Evolutionary conservation across 2,329 filamentous ascomycete genomes (phyloP), one percentile per base, ranked within the genome.

Genomic region (Fusarium robinianum): DNA sequence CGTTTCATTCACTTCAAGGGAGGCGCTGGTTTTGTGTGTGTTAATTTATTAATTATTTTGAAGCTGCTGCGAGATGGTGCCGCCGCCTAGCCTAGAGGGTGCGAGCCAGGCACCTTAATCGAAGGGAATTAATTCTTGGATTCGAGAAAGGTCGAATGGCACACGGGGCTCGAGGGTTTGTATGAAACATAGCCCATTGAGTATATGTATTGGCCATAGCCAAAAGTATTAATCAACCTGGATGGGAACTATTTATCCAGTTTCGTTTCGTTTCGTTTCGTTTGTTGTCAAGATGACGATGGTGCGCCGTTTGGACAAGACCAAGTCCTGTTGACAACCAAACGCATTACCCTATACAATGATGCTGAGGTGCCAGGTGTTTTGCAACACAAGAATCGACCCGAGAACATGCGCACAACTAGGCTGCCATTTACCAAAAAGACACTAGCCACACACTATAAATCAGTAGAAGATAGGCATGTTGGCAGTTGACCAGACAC

Each of bases 181-280:
- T 38, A 51, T 38, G 45, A 32, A 40, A 44, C 35, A 35, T 14
- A 33, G 38, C 31, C 29, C 31, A 22, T 46, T 32, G 35, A 32
- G 46, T 23, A 48, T 39, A 30, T 16, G 25, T 37, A 46, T 22
- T 25, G 23, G 24, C 8, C 12, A 29, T 32, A 37, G 19, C 21
- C 22, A 16, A 34, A 25, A 41, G 15, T 32, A 34, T 29, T 42
- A 44, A 26, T 34, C 33, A 23, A 9, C 11, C 18, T 12, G 10
- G n/a, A 17, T 26, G 35, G 27, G 23, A 26, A 31, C 16, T 9
- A 12, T n/a, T 31, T 37, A 32, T 17, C 17, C 11, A 32, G 21
- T 4, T 27, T 30, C 22, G 30, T 10, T 12, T 31, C 7, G 12
- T 5, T 22, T 16, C 21, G 24, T 6, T 4, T 6, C 16, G 9